Base-by-base conservation (phyloP, 139 green algal genomes). In the Tetradesmus obliquus region DNA sequence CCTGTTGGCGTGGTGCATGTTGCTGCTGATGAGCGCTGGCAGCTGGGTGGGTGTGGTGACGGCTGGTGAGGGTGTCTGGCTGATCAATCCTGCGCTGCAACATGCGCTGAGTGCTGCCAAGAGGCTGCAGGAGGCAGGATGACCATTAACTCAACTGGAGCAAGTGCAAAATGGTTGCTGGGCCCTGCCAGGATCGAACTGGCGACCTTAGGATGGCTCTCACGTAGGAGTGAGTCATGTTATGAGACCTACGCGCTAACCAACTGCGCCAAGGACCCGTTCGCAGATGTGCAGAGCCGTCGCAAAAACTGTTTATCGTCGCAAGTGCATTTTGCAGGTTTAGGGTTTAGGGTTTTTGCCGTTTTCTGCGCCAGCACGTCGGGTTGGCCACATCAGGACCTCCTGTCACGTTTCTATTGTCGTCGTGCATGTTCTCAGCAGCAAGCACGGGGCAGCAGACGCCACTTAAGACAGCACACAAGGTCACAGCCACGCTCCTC, bases 191-290 rank as follows among this genome's bases (percentile, higher is more conserved):
- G 66, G 66, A 76, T 76, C 66, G 66, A 76, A 76, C 66, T 76
- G 66, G 66, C 66, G 66, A 76, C 66, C 66, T 76, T 76, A 76
- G 66, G 66, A 76, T 76, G 66, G 66, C 66, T 76, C 66, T 76
- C 66, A 76, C 66, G 66, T 76, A 76, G 66, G n/a, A 19, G 66
- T 76, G 66, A 76, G 66, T 76, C 66, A 76, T 76, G 66, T 76
- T 76, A 76, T 76, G 66, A 76, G 66, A 76, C 66, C 66, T 76
- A 76, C 66, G 66, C 66, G 66, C 66, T 76, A 76, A 76, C 66
- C 66, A 76, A 76, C 66, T 76, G 66, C 66, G 66, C 66, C 66
- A 76, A 76, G n/a, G 66, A 76, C 66, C 66, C 66, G 66, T 76
- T 24, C 15, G 66, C 66, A 76, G 66, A 76, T 24, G 66, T 76